These are phyloP conservation scores for Sparassis latifolia DNA, from an alignment of 1,284 basidiomycete species.

Conservation along the genomic window DNA sequence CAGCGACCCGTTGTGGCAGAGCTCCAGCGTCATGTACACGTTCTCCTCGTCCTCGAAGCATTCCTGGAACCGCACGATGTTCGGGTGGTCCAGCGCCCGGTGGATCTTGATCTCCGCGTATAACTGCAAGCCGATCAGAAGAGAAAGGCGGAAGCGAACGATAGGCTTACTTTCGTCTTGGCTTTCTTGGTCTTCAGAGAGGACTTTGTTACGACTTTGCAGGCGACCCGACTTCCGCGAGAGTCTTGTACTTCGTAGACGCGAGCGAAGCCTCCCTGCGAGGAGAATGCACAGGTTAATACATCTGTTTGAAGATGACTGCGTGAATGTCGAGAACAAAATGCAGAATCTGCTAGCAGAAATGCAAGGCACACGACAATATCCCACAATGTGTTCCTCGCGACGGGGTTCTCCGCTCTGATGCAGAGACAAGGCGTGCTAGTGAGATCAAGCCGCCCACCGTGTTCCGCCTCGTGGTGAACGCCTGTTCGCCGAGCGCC, in stretches of 20 bases:
- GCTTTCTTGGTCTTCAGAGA: slow-evolving; percentile 88
- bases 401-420: no score
- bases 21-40: slow-evolving; percentile 95
- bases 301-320: background rate
- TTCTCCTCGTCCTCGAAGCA: slow-evolving; percentile 96
- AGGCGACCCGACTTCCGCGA: slow-evolving; percentile 62
- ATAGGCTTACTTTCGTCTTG: slow-evolving; percentile 73
- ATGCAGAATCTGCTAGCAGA: no score
- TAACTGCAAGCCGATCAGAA: slow-evolving; percentile 42
- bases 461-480: no score
- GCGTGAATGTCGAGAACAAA: background rate
- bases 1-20: slow-evolving; percentile 83
- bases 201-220: slow-evolving; percentile 82
- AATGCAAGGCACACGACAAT: no score
- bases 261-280: slow-evolving; percentile 83
- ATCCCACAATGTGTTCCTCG: no score
- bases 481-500: no score
- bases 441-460: no score
- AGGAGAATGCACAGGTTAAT: background rate
- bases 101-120: slow-evolving; percentile 99
- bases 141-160: background rate
- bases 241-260: slow-evolving; percentile 84
- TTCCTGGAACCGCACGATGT: slow-evolving; percentile 89
- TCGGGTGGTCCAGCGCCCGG: slow-evolving; percentile 84
- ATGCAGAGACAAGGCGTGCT: no score